A percentile compares a stretch with the other conserved stretches of the same genome.
phyloP scores from a whole-genome alignment of 1,139 yeast species.

The Ogataea hybrid region DNA sequence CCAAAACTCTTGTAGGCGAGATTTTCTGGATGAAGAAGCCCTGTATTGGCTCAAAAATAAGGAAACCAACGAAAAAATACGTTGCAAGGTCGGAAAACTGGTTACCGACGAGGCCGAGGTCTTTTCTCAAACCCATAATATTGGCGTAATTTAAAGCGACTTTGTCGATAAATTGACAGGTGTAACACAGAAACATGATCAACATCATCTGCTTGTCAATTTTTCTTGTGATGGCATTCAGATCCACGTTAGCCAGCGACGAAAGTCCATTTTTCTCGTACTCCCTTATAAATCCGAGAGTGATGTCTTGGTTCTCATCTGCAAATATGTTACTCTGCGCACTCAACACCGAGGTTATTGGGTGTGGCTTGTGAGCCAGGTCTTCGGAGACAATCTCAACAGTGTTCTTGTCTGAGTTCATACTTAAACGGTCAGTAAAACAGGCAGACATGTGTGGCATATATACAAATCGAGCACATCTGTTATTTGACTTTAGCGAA shows the following conservation, averaged over 20 bases:
- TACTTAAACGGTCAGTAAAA: background rate
- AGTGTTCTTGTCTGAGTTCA: slow-evolving; percentile 1
- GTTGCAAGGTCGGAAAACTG: too few species aligned
- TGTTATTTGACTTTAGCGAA: background rate
- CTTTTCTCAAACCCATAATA: too few species aligned
- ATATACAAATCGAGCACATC: background rate
- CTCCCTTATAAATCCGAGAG: too few species aligned
- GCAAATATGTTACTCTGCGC: too few species aligned
- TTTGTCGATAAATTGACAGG: slow-evolving; percentile 44
- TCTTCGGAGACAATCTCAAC: too few species aligned
- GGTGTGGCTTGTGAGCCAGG: too few species aligned
- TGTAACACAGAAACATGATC: slow-evolving; percentile 44
- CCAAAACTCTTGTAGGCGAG: slow-evolving; percentile 42
- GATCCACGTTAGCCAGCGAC: slow-evolving; percentile 1
- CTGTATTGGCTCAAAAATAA: slow-evolving; percentile 46
- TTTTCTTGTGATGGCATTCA: slow-evolving; percentile 40
- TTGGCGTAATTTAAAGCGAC: too few species aligned
- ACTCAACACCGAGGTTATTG: too few species aligned
- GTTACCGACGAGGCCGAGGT: too few species aligned
- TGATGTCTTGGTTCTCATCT: too few species aligned
- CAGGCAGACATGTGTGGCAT: background rate
- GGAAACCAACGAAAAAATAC: slow-evolving; percentile 46
- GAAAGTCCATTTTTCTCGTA: too few species aligned
- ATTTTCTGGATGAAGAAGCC: slow-evolving; percentile 39
- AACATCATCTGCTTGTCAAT: slow-evolving; percentile 54